Evolutionary conservation across 129 eudicot species (phyloP), one percentile per base, ranked within the genome.

Genomic region (Heracleum sosnowskyi): DNA sequence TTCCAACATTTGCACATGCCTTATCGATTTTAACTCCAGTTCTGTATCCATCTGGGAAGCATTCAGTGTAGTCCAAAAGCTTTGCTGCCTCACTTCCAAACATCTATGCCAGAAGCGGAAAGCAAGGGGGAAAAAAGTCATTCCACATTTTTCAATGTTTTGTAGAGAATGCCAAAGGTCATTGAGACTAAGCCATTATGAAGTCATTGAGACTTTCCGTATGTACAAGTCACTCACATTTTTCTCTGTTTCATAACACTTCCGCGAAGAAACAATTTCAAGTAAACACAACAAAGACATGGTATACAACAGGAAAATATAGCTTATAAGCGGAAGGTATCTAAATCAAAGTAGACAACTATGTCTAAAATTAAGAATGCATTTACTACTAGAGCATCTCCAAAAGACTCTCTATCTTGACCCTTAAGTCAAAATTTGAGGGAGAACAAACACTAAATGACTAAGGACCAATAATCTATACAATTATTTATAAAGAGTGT

Each of bases 21-120:
- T 85, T 81, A 55, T 79, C 86, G 60, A 96, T 84, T 73, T 78
- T 76, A 79, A 82, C 83, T 77, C 96, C 97, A 63, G 78, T 83
- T 73, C 69, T 83, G 51, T 83, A 88, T 46, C 99, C 99, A 86
- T 87, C 89, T 36, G 99, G 97, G 77, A 86, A 96, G 90, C 99
- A 96, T 84, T 96, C 97, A 29, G 84, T 93, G 80, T 96, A 96
- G 70, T 96, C 87, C 84, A 96, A 76, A 78, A 86, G 53, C 85
- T 90, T 84, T 80, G 91, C 87, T 66, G 99, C 99, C 85, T 90
- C 99, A 83, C 84, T 85, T 81, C 99, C 99, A 86, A 96, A 96
- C 84, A 96, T 85, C 99, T 95, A 84, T 78, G 76, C 39, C 22
- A 55, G 60, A 55, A 44, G 62, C 71, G 79, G 15, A 81, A 75